Evolutionary conservation across 495 filamentous ascomycete species (phyloP), one percentile per base, ranked within the genome.

Genomic region (Aspergillus carlsbadensis): DNA sequence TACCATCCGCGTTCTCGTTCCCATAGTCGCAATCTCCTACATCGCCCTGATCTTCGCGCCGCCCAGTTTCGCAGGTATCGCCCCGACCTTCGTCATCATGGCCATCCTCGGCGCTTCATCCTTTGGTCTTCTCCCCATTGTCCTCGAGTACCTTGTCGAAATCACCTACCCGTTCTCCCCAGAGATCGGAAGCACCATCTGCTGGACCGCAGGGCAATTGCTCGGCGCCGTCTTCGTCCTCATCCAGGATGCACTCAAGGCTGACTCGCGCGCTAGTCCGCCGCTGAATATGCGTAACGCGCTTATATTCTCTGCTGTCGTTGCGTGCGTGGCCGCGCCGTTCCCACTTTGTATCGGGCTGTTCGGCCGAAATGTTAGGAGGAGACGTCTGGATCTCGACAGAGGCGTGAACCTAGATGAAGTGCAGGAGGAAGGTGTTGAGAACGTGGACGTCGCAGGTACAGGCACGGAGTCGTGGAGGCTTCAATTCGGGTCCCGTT

Each of bases 111-210:
- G 94, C 54, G 93, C 90, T 0, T 73, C 88, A 2, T 81, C 77
- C n/a, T 98, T 98, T 71, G 76, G 77, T 44, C 70, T 98, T 1
- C 72, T 98, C 8, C 94, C 94, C 8, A 78, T 96, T 21, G 89
- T 85, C 11, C 79, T 98, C 34, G 94, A 98, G 74, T 94, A 84
- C 64, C 72, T 94, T 29, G 89, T 88, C 53, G 90, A 97, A 68
- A 77, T 95, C 59, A 91, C 91, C 15, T 87, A 91, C 58, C 93
- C 93, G 0, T 84, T 92, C 21, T 86, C 84, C n/a, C 91, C 94
- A 1, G 93, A 94, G 76, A 82, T 96, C 46, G 87, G 90, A 6
- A 87, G 81, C 49, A 89, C 88, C 43, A 77, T 95, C 26, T 86
- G 87, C 63, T 98, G 93, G 94, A 81, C 81, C 10, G 88, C 87